Evolutionary conservation across 495 filamentous ascomycete species (phyloP).

Genomic region (Achaetomiella virescens): DNA sequence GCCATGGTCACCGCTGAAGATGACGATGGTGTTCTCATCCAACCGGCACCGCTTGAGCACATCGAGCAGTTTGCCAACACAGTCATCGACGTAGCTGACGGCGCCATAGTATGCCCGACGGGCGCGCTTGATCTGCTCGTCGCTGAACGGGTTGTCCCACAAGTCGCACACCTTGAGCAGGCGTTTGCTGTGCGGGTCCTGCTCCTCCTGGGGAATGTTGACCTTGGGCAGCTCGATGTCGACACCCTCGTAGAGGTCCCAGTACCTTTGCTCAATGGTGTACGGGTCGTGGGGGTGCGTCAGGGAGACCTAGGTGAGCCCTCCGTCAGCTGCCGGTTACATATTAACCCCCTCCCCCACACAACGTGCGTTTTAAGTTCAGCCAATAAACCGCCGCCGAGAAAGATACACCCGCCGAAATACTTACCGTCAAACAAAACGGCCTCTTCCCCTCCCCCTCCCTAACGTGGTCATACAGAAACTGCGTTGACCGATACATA

Average conservation of each 20-base stretch:
- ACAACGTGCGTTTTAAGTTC: not conserved
- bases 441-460: conserved; percentile 60
- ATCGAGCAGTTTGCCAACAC: conserved; percentile 69
- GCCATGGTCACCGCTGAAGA: conserved; percentile 85
- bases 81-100: conserved; percentile 82
- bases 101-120: conserved; percentile 82
- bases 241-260: conserved; percentile 82
- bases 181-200: conserved; percentile 75
- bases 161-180: conserved; percentile 76
- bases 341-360: not conserved
- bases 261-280: conserved; percentile 80
- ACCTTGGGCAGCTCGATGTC: conserved; percentile 76
- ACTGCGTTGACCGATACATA: conserved; percentile 77
- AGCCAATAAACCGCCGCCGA: too few species aligned
- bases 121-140: conserved; percentile 72
- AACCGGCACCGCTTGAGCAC: conserved; percentile 68
- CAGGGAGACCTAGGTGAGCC: conserved; percentile 57
- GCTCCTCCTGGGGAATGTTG: conserved; percentile 64
- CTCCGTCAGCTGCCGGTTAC: conserved; percentile 8
- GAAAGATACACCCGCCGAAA: too few species aligned
- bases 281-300: conserved; percentile 92
- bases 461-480: conserved; percentile 75
- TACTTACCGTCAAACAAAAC: conserved; percentile 69
- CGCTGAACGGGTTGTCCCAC: conserved; percentile 66
- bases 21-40: conserved; percentile 72